phyloP scores from a whole-genome alignment of 2,329 filamentous ascomycete species.

The Pseudocercospora crystallina region DNA sequence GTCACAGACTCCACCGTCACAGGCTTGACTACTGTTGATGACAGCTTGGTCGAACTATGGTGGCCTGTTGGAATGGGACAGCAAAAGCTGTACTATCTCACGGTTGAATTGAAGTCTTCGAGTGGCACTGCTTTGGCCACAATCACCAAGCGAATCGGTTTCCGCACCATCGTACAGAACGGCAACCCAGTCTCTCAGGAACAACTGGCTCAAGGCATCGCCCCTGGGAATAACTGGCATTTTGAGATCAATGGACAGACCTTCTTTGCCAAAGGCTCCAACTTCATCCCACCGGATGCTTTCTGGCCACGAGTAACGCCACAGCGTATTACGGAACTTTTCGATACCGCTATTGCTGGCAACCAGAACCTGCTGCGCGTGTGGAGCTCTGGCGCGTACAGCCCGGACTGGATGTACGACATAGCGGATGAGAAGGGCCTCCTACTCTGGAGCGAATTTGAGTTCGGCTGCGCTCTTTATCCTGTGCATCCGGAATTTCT shows the following conservation, averaged over 20 bases:
- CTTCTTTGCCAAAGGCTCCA: constrained; percentile 65
- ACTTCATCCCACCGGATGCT: constrained; percentile 62
- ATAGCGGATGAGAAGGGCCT: constrained; percentile 62
- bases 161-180: constrained; percentile 63
- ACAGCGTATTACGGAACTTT: constrained; percentile 52
- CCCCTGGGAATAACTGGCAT: constrained; percentile 61
- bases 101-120: constrained; percentile 47
- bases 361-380: constrained; percentile 66
- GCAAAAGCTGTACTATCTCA: constrained; percentile 60
- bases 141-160: constrained; percentile 57
- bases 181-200: constrained; percentile 54
- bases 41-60: constrained; percentile 55
- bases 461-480: constrained; percentile 62
- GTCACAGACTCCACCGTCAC: constrained; percentile 48
- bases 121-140: constrained; percentile 40
- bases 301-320: constrained; percentile 63
- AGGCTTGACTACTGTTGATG: constrained; percentile 48
- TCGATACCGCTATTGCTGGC: constrained; percentile 55
- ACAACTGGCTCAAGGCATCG: constrained; percentile 55
- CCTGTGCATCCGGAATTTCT: constrained; percentile 56
- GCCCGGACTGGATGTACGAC: constrained; percentile 63
- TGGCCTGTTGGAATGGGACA: constrained; percentile 60
- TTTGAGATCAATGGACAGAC: constrained; percentile 65
- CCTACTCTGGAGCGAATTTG: constrained; percentile 63
- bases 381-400: constrained; percentile 60